Base-by-base conservation (phyloP, 345 rosid species). In the Streptanthus diversifolius region DNA sequence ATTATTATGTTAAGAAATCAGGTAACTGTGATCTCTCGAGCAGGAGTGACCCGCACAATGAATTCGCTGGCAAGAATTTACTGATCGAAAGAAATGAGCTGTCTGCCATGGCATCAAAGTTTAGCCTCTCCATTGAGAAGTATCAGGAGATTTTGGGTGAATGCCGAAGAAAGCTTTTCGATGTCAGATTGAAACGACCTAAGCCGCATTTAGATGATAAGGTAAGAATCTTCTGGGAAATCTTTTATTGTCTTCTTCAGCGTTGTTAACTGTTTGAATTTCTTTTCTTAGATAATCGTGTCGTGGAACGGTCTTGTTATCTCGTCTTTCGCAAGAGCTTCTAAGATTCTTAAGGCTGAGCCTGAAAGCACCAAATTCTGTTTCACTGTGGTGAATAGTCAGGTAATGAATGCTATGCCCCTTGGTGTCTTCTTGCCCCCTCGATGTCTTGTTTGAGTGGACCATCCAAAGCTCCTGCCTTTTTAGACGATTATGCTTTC, bases 181-280 rank as follows among this genome's bases (percentile, higher is more conserved):
- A 87, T 63, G 75, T 78, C 58, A 86, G 98, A 68, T 59, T 82
- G 54, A 81, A 63, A 53, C 85, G 97, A 27, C 97, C 98, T 11
- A 85, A 72, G 81, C 97, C 97, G 1, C 98, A 93, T 83, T 74
- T 90, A 70, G 98, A 93, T 87, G 98, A 93, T 69, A 93, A 93
- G 95, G 98, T 77, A 12, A 47, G 1, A 40, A 11, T 14, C 44
- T 27, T 45, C 37, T 37, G 37, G 12, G 43, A 5, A 21, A 2
- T 27, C 4, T 49, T 49, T 15, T 17, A 15, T 43, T 61, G 4
- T 32, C 55, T 74, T 69, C 40, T 40, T 72, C 58, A 51, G 41
- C 43, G 55, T 54, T 53, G 47, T 47, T 55, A 41, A 69, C 37
- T 24, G 7, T 19, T 33, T 27, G 36, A 13, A 25, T 64, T 7